Conservation (phyloP, 192 early-diverging fungal species). For the Rhizophagus sp. region DNA sequence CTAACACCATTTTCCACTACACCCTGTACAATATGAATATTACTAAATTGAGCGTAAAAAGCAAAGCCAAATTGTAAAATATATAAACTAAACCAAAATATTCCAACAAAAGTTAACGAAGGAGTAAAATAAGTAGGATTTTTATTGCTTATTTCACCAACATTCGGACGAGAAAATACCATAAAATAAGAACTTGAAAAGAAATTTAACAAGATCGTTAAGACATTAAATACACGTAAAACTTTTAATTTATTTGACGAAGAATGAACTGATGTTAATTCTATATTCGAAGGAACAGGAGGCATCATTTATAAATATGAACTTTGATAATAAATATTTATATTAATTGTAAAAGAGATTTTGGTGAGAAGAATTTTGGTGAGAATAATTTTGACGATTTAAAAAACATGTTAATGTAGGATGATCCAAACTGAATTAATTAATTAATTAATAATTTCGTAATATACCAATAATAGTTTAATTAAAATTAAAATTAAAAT, state of each 20-base stretch:
- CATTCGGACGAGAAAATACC: background rate
- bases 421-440: too few species aligned
- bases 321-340: too few species aligned
- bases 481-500: too few species aligned
- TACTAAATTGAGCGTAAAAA: constrained; percentile 18
- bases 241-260: background rate
- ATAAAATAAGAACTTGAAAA: background rate
- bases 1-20: constrained; percentile 1
- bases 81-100: constrained; percentile 6
- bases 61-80: constrained; percentile 1
- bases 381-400: too few species aligned
- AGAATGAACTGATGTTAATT: background rate
- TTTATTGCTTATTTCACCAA: background rate
- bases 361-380: too few species aligned
- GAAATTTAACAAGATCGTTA: background rate
- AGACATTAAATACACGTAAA: background rate
- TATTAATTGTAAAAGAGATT: too few species aligned
- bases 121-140: constrained; percentile 21
- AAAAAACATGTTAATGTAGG: too few species aligned
- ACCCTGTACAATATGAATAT: background rate
- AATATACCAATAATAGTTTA: too few species aligned
- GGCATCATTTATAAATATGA: too few species aligned
- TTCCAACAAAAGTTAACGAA: background rate
- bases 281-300: background rate
- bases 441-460: too few species aligned